Conservation (phyloP, 306 rosid genomes). For the Vigna mungo region DNA sequence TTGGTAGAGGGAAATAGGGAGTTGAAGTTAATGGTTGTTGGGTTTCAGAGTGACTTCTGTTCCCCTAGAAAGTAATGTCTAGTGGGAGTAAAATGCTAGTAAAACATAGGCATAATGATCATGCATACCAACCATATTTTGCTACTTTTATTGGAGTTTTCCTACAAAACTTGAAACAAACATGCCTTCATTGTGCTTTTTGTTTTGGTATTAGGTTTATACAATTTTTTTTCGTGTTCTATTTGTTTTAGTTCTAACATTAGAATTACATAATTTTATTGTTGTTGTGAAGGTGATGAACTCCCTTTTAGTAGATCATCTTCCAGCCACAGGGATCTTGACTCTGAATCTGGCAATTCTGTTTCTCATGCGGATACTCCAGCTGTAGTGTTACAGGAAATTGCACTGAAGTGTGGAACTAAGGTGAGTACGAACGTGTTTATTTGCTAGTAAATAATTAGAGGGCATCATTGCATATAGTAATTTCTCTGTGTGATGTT, state of each 20-base stretch:
- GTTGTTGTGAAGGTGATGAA: conserved; percentile 75
- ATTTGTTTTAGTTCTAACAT: conserved; percentile 34
- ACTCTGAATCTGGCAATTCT: conserved; percentile 72
- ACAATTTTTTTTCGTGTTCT: conserved; percentile 5
- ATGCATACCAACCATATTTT: background rate
- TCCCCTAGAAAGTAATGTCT: background rate
- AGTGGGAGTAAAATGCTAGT: background rate
- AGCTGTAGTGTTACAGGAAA: conserved; percentile 72
- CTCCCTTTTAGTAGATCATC: conserved; percentile 68
- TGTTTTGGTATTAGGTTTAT: background rate
- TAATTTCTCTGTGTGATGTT: background rate
- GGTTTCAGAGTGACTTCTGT: background rate
- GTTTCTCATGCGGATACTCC: conserved; percentile 66
- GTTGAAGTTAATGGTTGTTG: background rate
- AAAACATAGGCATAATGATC: background rate
- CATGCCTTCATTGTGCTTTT: background rate
- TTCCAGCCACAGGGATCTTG: conserved; percentile 74
- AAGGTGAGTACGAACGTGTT: conserved; percentile 60
- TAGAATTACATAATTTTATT: conserved; percentile 39
- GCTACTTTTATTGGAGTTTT: background rate
- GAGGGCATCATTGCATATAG: conserved; percentile 35
- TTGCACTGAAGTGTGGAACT: conserved; percentile 93
- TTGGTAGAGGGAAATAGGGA: background rate
- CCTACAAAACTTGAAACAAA: conserved; percentile 2
- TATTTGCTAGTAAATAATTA: conserved; percentile 39